A percentile compares a stretch with the other conserved stretches of the same genome.
Conservation (phyloP, 805 yeast species). For the Kazachstania viticola region DNA sequence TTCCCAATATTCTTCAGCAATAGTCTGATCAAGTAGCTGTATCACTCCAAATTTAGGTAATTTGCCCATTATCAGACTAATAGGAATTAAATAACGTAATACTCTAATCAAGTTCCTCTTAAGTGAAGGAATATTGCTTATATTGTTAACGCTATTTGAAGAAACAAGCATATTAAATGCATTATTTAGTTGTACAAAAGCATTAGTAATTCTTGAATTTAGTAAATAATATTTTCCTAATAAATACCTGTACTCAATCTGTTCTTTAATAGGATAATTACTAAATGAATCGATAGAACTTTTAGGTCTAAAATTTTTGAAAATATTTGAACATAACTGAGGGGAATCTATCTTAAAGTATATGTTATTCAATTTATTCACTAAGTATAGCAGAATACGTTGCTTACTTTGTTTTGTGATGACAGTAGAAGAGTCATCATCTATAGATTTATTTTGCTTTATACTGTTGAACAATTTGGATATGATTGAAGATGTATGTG, state of each 20-base stretch:
- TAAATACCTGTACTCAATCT: slow-evolving; percentile 43
- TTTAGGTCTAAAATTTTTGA: slow-evolving; percentile 40
- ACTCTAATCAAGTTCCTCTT: slow-evolving; percentile 26
- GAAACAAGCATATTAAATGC: slow-evolving; percentile 32
- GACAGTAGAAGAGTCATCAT: not conserved
- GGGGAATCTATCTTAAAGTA: slow-evolving; percentile 37
- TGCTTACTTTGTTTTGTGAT: slow-evolving; percentile 34
- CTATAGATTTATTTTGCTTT: slow-evolving; percentile 28
- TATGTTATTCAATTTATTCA: slow-evolving; percentile 41
- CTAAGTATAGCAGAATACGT: slow-evolving; percentile 40
- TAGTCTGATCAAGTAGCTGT: slow-evolving; percentile 12
- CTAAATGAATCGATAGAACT: slow-evolving; percentile 39
- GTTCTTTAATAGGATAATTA: slow-evolving; percentile 35
- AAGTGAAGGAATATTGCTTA: slow-evolving; percentile 1
- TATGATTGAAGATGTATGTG: slow-evolving; percentile 41
- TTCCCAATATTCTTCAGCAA: slow-evolving; percentile 28
- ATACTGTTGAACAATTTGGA: slow-evolving; percentile 51
- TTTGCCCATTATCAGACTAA: slow-evolving; percentile 43
- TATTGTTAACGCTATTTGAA: slow-evolving; percentile 12
- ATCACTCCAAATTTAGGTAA: slow-evolving; percentile 31
- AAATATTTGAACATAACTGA: slow-evolving; percentile 26
- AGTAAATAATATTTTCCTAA: slow-evolving; percentile 45
- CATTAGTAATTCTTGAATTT: slow-evolving; percentile 39
- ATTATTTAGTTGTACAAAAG: slow-evolving; percentile 45
- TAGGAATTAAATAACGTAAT: slow-evolving; percentile 39